A percentile compares a stretch with the other conserved stretches of the same genome.
Evolutionary conservation across 306 rosid species (phyloP).

Genomic region (Cucumis cinereus): DNA sequence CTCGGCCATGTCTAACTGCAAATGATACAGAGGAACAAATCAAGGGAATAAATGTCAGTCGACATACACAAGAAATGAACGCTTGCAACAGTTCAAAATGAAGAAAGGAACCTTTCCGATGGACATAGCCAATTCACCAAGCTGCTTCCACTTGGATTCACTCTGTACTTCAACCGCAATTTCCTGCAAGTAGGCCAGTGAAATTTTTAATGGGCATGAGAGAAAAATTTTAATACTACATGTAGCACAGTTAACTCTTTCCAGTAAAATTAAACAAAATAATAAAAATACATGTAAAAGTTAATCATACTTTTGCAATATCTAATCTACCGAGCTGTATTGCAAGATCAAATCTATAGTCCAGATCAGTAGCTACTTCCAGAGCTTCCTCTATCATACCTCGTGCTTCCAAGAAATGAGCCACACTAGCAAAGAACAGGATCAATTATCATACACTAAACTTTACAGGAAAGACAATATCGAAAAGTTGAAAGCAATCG

Average conservation of each 20-base stretch:
- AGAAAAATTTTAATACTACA: neutral
- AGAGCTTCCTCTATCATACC: constrained; percentile 98
- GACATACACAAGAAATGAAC: neutral
- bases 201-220: constrained; percentile 1
- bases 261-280: neutral
- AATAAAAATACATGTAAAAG: neutral
- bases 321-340: constrained; percentile 93
- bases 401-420: constrained; percentile 96
- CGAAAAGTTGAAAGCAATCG: neutral
- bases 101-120: constrained; percentile 51
- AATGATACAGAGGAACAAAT: neutral
- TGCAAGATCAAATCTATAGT: constrained; percentile 90
- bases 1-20: constrained; percentile 98
- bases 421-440: constrained; percentile 53
- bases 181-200: constrained; percentile 30
- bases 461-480: neutral
- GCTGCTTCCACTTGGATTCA: constrained; percentile 96
- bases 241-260: neutral
- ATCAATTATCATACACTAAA: neutral
- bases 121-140: constrained; percentile 98
- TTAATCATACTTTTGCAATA: constrained; percentile 66
- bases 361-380: constrained; percentile 95
- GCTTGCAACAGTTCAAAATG: neutral
- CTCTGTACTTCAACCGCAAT: constrained; percentile 82
- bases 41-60: neutral